Evolutionary conservation across 148 eudicot species (phyloP).

Genomic region (Dysphania ambrosioides): DNA sequence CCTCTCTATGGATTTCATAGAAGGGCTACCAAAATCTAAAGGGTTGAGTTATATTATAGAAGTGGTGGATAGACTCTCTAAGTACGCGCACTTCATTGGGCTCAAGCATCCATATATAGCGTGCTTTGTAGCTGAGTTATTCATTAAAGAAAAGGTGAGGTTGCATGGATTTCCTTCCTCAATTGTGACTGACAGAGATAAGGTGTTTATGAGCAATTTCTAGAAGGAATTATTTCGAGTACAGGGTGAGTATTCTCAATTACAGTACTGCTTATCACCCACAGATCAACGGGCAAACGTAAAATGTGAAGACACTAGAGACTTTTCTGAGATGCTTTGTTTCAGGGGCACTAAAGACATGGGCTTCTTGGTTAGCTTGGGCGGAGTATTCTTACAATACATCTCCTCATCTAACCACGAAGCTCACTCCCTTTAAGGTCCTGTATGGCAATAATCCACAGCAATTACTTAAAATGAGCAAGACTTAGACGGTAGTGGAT

Average conservation of each 20-base stretch:
- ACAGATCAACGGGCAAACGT: background rate
- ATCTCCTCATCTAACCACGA: background rate
- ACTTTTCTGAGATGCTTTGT: background rate
- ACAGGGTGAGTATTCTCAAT: background rate
- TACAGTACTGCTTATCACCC: background rate
- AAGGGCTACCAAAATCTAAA: no score
- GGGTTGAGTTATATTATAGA: no score
- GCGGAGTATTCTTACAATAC: background rate
- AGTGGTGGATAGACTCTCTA: no score
- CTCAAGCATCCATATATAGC: background rate
- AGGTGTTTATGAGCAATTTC: background rate
- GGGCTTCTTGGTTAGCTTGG: background rate
- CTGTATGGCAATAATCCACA: background rate
- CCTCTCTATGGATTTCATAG: no score
- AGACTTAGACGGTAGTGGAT: background rate
- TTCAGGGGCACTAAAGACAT: background rate
- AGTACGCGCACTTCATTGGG: background rate
- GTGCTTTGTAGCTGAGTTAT: background rate
- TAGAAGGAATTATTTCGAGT: background rate
- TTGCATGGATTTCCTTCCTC: background rate
- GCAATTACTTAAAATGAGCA: background rate
- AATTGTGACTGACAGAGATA: background rate
- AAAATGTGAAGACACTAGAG: background rate
- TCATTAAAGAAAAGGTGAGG: background rate
- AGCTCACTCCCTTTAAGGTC: background rate